Conservation (phyloP, 2,329 filamentous ascomycete genomes). For the Talaromyces sp. region DNA sequence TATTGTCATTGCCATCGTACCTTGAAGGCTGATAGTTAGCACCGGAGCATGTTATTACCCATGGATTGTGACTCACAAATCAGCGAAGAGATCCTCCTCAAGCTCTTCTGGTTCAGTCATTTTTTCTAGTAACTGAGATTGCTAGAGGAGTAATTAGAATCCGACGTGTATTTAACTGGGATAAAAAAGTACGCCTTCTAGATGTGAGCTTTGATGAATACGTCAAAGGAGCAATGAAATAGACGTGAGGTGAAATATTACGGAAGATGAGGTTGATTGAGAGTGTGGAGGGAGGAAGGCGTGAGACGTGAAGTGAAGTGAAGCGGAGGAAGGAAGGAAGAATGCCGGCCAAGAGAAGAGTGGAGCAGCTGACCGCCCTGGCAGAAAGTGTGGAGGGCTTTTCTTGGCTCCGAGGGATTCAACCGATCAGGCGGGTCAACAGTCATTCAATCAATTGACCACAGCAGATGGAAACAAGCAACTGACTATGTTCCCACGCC, state of each 20-base stretch:
- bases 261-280: not conserved
- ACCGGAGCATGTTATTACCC: slow-evolving; percentile 4
- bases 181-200: not conserved
- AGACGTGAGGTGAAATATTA: not conserved
- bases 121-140: not conserved
- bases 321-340: slow-evolving; percentile 1
- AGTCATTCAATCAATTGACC: not conserved
- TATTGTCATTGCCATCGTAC: slow-evolving; percentile 65
- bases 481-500: not conserved
- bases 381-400: slow-evolving; percentile 15
- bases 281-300: not conserved
- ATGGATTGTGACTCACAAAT: slow-evolving; percentile 66
- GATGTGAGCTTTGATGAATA: not conserved
- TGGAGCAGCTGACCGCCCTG: slow-evolving; percentile 23
- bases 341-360: not conserved
- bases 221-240: not conserved
- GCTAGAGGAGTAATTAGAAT: not conserved
- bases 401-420: not conserved
- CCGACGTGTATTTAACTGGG: not conserved
- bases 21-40: slow-evolving; percentile 41
- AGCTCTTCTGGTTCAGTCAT: slow-evolving; percentile 82
- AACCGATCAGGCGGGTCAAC: not conserved
- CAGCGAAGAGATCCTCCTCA: slow-evolving; percentile 93
- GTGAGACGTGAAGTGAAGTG: not conserved
- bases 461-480: not conserved